These are phyloP conservation scores for Sideroxylon spinosum DNA, from an alignment of 179 eudicot genomes.

Conservation along the genomic window DNA sequence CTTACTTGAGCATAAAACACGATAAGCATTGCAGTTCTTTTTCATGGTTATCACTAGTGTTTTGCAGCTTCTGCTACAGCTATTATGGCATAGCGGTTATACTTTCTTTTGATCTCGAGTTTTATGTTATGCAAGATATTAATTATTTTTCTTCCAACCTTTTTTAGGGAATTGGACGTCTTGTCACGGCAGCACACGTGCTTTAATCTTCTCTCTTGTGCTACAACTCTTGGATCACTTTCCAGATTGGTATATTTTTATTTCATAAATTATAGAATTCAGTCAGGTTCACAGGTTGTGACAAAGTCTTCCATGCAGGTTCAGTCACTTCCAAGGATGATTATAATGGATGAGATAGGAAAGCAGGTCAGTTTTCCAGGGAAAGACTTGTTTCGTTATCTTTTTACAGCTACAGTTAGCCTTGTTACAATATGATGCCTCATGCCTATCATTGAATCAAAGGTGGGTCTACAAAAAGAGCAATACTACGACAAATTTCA, in stretches of 20 bases:
- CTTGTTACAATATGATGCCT: not conserved
- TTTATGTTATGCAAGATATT: slow-evolving; percentile 9
- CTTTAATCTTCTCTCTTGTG: slow-evolving; percentile 83
- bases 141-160: slow-evolving; percentile 18
- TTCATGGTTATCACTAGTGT: not conserved
- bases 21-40: not conserved
- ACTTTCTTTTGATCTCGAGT: slow-evolving; percentile 7
- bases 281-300: slow-evolving; percentile 8
- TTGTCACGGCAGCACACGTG: slow-evolving; percentile 87
- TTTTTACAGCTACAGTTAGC: slow-evolving; percentile 13
- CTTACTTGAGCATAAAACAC: not conserved
- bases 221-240: slow-evolving; percentile 95
- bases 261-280: not conserved
- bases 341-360: slow-evolving; percentile 93
- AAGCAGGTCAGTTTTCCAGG: slow-evolving; percentile 67
- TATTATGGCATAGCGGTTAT: not conserved
- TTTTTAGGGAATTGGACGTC: slow-evolving; percentile 80
- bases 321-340: slow-evolving; percentile 98
- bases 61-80: too few species aligned
- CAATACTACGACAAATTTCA: not conserved
- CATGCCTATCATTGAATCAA: not conserved
- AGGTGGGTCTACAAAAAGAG: not conserved
- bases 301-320: slow-evolving; percentile 53
- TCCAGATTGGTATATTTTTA: slow-evolving; percentile 70
- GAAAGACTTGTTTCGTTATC: slow-evolving; percentile 14